Percentiles rank a stretch among this genome's conserved stretches.
Conservation (phyloP, 176 grass and related monocot genomes). For the Avena insularis region DNA sequence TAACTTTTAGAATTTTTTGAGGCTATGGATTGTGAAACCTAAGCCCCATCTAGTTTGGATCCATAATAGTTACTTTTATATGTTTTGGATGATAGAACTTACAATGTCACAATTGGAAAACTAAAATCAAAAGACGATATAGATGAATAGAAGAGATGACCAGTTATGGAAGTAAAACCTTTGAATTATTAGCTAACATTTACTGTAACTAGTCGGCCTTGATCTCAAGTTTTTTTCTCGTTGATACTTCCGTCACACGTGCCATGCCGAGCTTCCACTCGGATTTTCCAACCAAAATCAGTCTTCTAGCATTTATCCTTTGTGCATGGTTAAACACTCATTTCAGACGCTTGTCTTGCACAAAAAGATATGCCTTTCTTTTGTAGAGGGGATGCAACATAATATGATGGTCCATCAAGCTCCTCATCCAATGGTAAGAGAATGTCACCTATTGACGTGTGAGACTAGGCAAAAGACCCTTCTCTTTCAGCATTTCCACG, state of each 20-base stretch:
- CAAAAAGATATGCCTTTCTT: slow-evolving; percentile 72
- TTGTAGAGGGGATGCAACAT: slow-evolving; percentile 62
- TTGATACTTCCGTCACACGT: slow-evolving; percentile 75
- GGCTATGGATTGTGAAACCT: too few relatives aligned
- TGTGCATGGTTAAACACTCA: slow-evolving; percentile 89
- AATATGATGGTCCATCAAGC: slow-evolving; percentile 71
- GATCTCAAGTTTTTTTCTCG: slow-evolving; percentile 75
- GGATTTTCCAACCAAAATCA: slow-evolving; percentile 68
- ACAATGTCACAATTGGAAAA: too few relatives aligned
- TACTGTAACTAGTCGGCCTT: slow-evolving; percentile 70
- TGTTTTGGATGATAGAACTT: too few relatives aligned
- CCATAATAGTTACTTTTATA: too few relatives aligned
- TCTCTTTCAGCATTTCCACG: slow-evolving; percentile 87
- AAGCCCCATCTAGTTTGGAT: too few relatives aligned
- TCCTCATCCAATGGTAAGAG: slow-evolving; percentile 78
- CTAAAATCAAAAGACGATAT: too few relatives aligned
- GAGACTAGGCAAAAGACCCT: slow-evolving; percentile 70
- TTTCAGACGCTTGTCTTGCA: slow-evolving; percentile 67
- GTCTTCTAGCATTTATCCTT: slow-evolving; percentile 73
- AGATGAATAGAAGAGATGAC: too few relatives aligned
- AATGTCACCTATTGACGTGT: slow-evolving; percentile 75
- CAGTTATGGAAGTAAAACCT: background rate
- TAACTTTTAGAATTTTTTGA: too few relatives aligned
- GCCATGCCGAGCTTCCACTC: slow-evolving; percentile 81
- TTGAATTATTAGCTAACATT: slow-evolving; percentile 22